These are phyloP conservation scores for Trypanosoma melophagium DNA, from an alignment of 208 protist genomes.

Conservation along the genomic window DNA sequence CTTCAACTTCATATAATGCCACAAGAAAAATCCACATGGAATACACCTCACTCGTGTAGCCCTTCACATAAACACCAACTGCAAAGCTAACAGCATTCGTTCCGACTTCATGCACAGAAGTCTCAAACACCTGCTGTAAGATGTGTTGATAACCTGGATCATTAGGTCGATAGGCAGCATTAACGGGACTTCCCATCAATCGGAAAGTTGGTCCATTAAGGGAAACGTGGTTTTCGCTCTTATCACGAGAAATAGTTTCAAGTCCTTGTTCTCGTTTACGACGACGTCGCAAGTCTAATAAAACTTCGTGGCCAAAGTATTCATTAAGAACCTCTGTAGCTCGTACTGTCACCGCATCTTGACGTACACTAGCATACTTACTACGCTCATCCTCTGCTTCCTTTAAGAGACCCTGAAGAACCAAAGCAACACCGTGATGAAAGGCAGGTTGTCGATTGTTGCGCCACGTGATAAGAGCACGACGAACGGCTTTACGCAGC, in stretches of 20 bases:
- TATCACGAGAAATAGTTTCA: background rate
- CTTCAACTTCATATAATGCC: constrained; percentile 46
- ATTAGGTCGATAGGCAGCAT: constrained; percentile 50
- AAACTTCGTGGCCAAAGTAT: constrained; percentile 55
- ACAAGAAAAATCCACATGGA: constrained; percentile 81
- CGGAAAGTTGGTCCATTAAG: constrained; percentile 19
- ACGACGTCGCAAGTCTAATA: constrained; percentile 8
- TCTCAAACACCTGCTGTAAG: constrained; percentile 72
- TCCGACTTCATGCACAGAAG: constrained; percentile 76
- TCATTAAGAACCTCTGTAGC: constrained; percentile 48
- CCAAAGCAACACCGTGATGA: constrained; percentile 55
- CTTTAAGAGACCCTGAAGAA: constrained; percentile 58
- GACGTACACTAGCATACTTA: constrained; percentile 40
- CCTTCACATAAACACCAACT: constrained; percentile 74
- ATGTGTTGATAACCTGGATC: constrained; percentile 37
- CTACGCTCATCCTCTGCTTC: constrained; percentile 63
- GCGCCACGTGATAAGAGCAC: constrained; percentile 64
- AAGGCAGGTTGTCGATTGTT: constrained; percentile 53
- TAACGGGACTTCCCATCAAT: constrained; percentile 63
- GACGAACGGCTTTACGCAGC: constrained; percentile 41
- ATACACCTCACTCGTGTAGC: constrained; percentile 75
- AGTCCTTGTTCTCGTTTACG: background rate
- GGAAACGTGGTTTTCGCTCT: background rate
- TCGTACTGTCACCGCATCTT: constrained; percentile 36
- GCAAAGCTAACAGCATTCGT: constrained; percentile 73